Base-by-base conservation (phyloP, 164 flowering plant species). In the Tetrastigma voinierianum region DNA sequence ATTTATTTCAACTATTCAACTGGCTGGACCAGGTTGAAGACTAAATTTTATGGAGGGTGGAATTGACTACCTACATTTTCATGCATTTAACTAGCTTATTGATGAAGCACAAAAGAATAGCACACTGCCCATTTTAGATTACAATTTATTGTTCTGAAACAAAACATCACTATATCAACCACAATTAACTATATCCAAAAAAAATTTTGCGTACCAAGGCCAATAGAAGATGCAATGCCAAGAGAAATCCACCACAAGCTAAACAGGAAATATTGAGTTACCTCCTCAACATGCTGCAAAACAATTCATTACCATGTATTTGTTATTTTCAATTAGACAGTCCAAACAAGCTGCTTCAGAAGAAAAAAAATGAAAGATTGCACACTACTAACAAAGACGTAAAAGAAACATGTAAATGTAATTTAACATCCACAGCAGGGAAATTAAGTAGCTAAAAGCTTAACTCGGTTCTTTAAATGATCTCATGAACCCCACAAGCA, bases 141-240 rank as follows among this genome's bases (percentile, higher is more conserved):
- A 32, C 6, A 32, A 32, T 32, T 32, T 32, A 32, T 32, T 32
- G 40, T 32, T 32, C 3, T 32, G 40, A 32, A 32, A 32, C 40
- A 32, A 3, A 32, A 4, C 0, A 32, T 0, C 6, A 7, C 40
- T 4, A 32, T 32, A 1, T 32, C 40, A 32, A 32, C 40, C 40
- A 32, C 40, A 3, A 32, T 32, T 32, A 32, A 32, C 40, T 32
- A 4, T 32, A 43, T 16, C 5, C 62, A 23, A 40, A 3, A 6
- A 10, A 58, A 53, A 53, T 19, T 47, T 65, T 56, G 40, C 87
- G 81, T 71, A 93, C 98, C 98, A 60, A 93, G 86, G 64, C 98
- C 97, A 79, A 93, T 89, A 66, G 98, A 90, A 23, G 98, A 93
- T 70, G 97, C 96, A 70, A 93, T 94, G 70, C 98, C 97, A 75